Evolutionary conservation across 1,284 basidiomycete species (phyloP).

Genomic region (Ganoderma sp.): DNA sequence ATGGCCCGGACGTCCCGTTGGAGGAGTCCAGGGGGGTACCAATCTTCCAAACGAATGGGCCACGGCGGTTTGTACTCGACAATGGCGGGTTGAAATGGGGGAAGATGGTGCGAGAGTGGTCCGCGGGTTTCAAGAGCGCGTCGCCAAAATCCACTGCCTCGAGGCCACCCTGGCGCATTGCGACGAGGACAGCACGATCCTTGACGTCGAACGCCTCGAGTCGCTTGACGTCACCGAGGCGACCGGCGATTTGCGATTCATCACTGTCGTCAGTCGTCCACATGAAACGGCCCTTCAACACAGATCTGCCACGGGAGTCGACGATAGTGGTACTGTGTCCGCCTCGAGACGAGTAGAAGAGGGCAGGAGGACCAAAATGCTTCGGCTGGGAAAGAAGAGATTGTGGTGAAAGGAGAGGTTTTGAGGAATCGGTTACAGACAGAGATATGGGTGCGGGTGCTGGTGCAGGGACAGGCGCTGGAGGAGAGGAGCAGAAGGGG

Average conservation of each 20-base stretch:
- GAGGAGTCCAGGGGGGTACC: conserved; percentile 63
- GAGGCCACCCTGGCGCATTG: conserved; percentile 81
- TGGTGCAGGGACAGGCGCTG: conserved; percentile 38
- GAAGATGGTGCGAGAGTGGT: conserved; percentile 69
- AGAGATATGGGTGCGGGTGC: conserved; percentile 22
- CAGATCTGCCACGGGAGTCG: conserved; percentile 80
- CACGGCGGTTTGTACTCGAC: conserved; percentile 67
- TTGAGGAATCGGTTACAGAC: conserved; percentile 46
- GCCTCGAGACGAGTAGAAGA: conserved; percentile 86
- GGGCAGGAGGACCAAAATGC: conserved; percentile 83
- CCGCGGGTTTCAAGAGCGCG: conserved; percentile 75
- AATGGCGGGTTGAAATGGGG: conserved; percentile 69
- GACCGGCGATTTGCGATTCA: conserved; percentile 45
- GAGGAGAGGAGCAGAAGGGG: conserved; percentile 67
- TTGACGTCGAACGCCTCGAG: conserved; percentile 78
- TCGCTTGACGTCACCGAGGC: conserved; percentile 79
- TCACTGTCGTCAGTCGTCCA: conserved; percentile 74
- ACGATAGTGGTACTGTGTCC: conserved; percentile 85
- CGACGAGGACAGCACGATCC: conserved; percentile 75
- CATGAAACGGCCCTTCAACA: conserved; percentile 76
- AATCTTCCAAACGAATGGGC: conserved; percentile 79
- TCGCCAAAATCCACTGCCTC: conserved; percentile 80
- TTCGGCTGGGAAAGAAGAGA: conserved; percentile 81
- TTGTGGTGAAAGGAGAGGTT: conserved; percentile 73
- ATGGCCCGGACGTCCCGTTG: conserved; percentile 44